Evolutionary conservation across 768 basidiomycete species (phyloP).

Genomic region (Leccinum rimulosum): DNA sequence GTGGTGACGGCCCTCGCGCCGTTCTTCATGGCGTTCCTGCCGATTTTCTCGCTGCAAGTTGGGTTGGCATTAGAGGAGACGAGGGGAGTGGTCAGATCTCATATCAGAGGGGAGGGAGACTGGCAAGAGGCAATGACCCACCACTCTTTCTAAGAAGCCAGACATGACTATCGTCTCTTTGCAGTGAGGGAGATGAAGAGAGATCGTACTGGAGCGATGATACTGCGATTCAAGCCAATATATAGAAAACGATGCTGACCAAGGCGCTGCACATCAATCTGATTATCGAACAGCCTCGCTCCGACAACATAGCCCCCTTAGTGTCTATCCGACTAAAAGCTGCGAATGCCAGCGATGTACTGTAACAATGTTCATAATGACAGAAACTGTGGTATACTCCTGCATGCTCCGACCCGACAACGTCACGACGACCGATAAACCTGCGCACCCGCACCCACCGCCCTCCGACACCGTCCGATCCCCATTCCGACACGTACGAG

Average conservation of each 20-base stretch:
- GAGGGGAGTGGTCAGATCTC: background rate
- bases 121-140: background rate
- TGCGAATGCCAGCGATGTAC: background rate
- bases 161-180: background rate
- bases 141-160: background rate
- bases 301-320: background rate
- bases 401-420: background rate
- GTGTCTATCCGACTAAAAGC: background rate
- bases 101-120: background rate
- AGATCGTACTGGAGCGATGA: background rate
- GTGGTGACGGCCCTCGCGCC: background rate
- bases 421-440: slow-evolving; percentile 1
- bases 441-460: background rate
- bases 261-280: background rate
- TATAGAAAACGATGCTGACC: background rate
- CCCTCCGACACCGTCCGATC: slow-evolving; percentile 49
- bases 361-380: background rate
- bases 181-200: background rate
- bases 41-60: background rate
- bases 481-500: slow-evolving; percentile 87
- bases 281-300: background rate
- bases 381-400: background rate
- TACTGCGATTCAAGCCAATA: background rate
- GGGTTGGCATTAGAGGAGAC: background rate
- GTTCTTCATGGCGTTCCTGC: background rate